Conservation (phyloP, 768 basidiomycete species). For the Psilocybe azurescens region DNA sequence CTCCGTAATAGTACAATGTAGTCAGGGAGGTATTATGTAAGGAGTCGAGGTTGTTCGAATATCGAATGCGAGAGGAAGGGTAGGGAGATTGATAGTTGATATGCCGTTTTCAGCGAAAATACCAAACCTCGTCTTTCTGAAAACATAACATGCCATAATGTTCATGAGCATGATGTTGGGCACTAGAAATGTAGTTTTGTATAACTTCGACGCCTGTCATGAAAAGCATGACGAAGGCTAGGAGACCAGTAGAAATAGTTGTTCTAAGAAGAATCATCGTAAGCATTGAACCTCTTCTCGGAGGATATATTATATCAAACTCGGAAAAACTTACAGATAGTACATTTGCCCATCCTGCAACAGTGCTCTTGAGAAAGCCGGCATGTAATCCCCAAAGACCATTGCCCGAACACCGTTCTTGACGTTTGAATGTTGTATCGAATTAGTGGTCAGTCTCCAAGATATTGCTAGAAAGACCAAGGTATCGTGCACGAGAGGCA, state of each 20-base stretch:
- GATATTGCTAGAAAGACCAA: slow-evolving; percentile 12
- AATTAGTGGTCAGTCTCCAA: slow-evolving; percentile 4
- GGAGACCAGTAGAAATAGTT: not conserved
- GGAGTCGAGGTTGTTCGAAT: too few species aligned
- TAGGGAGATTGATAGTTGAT: not conserved
- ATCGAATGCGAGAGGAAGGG: too few species aligned
- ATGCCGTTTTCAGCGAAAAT: not conserved
- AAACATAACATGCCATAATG: not conserved
- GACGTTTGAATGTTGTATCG: not conserved
- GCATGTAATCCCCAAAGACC: slow-evolving; percentile 13
- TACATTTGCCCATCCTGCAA: too few species aligned
- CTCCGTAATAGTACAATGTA: too few species aligned
- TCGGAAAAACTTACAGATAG: too few species aligned
- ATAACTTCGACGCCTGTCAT: not conserved
- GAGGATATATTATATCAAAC: not conserved
- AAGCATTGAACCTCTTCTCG: not conserved
- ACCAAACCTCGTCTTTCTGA: not conserved
- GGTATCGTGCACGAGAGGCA: slow-evolving; percentile 11
- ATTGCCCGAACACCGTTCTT: slow-evolving; percentile 1
- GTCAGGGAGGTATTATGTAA: too few species aligned
- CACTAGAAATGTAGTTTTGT: not conserved
- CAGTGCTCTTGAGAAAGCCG: slow-evolving; percentile 1
- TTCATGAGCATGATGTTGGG: too few species aligned
- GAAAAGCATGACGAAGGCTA: not conserved
- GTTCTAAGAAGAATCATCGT: not conserved